Percentiles rank a stretch among this genome's conserved stretches.
Conservation (phyloP, 2,329 filamentous ascomycete species). For the Simplicillium sp. region DNA sequence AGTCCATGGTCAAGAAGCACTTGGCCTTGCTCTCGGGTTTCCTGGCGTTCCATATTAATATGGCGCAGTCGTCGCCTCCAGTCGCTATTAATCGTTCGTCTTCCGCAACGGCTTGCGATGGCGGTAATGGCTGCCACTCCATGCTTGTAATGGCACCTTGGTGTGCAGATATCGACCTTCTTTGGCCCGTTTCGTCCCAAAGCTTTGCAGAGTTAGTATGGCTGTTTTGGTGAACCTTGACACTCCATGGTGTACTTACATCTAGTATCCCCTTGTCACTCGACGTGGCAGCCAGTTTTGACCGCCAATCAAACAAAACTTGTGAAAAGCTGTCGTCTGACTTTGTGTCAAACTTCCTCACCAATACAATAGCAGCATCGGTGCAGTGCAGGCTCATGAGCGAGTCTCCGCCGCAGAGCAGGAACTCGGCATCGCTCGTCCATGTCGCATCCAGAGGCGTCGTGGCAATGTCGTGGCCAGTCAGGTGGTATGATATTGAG, state of each 20-base stretch:
- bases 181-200: conserved; percentile 44
- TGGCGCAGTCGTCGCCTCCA: conserved; percentile 52
- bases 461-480: conserved; percentile 37
- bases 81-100: conserved; percentile 51
- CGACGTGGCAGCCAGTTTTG: conserved; percentile 46
- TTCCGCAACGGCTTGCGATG: conserved; percentile 22
- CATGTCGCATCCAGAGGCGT: conserved; percentile 50
- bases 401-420: conserved; percentile 48
- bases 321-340: conserved; percentile 44
- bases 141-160: conserved; percentile 48
- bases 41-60: conserved; percentile 53
- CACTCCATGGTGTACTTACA: conserved; percentile 30
- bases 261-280: conserved; percentile 51
- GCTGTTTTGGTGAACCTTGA: conserved; percentile 6
- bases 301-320: conserved; percentile 45
- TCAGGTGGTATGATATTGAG: conserved; percentile 36
- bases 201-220: conserved; percentile 25
- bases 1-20: conserved; percentile 51
- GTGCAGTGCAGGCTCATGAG: conserved; percentile 38
- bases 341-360: conserved; percentile 41
- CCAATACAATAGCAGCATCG: conserved; percentile 33
- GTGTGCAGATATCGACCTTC: conserved; percentile 48
- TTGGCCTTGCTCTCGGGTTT: conserved; percentile 44
- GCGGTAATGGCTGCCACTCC: conserved; percentile 47
- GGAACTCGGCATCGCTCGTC: conserved; percentile 48